Evolutionary conservation across 2,329 filamentous ascomycete species (phyloP).

Genomic region (Orbilia brochopaga): DNA sequence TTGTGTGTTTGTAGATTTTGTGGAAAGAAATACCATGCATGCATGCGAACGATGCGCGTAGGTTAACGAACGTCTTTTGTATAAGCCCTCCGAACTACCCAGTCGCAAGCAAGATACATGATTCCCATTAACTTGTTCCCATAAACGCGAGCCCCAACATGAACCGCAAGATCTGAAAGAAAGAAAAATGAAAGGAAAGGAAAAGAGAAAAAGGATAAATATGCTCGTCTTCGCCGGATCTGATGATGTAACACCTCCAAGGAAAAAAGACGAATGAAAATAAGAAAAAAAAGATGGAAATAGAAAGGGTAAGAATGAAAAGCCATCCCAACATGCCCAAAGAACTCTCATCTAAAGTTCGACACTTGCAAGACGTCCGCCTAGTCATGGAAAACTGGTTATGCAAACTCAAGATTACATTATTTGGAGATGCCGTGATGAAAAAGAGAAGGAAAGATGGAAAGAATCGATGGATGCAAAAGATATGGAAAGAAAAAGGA

Average conservation of each 20-base stretch:
- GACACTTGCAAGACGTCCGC: conserved; percentile 44
- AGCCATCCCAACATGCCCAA: conserved; percentile 50
- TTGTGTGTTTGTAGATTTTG: conserved; percentile 21
- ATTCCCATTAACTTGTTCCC: conserved; percentile 51
- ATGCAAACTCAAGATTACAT: conserved; percentile 52
- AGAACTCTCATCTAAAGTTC: conserved; percentile 51
- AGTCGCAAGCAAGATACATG: conserved; percentile 43
- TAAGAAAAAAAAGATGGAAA: conserved; percentile 23
- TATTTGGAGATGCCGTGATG: conserved; percentile 51
- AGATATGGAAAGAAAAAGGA: conserved; percentile 38
- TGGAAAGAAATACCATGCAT: not conserved
- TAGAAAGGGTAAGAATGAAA: conserved; percentile 45
- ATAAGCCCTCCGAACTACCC: conserved; percentile 43
- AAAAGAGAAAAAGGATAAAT: conserved; percentile 25
- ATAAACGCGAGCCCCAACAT: conserved; percentile 48
- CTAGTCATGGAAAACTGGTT: conserved; percentile 43
- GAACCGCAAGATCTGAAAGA: conserved; percentile 7
- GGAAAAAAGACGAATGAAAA: too few species aligned
- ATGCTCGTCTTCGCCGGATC: conserved; percentile 49
- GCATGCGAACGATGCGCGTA: not conserved
- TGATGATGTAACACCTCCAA: conserved; percentile 48
- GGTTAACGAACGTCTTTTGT: conserved; percentile 47
- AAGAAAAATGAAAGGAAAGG: conserved; percentile 24
- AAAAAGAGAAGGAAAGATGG: conserved; percentile 41
- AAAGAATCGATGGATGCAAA: conserved; percentile 18